Conservation (phyloP, 129 eudicot species). For the Ambrosia trifida region DNA sequence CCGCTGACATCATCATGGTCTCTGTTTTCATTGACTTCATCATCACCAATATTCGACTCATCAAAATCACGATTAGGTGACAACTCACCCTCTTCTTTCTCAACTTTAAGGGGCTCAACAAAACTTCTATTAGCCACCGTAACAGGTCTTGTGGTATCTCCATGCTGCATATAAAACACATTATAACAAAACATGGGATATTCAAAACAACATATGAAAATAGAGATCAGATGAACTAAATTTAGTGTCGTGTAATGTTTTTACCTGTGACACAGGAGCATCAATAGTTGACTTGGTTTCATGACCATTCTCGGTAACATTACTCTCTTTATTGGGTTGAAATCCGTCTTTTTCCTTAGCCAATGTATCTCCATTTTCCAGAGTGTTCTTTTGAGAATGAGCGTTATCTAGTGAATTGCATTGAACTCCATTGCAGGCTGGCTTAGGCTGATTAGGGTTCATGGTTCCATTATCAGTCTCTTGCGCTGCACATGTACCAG, state of each 20-base stretch:
- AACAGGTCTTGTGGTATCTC: slow-evolving; percentile 50
- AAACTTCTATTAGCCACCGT: slow-evolving; percentile 43
- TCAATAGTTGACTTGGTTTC: slow-evolving; percentile 47
- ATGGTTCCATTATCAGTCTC: slow-evolving; percentile 48
- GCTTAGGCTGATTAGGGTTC: slow-evolving; percentile 42
- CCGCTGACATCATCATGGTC: slow-evolving; percentile 64
- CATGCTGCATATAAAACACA: slow-evolving; percentile 43
- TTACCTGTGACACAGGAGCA: slow-evolving; percentile 52
- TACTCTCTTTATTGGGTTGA: slow-evolving; percentile 32
- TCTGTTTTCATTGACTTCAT: slow-evolving; percentile 46
- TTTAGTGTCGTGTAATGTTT: slow-evolving; percentile 4
- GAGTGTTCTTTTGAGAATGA: slow-evolving; percentile 34
- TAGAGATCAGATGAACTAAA: neutral
- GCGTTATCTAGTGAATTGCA: slow-evolving; percentile 33
- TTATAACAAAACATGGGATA: neutral
- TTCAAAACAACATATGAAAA: neutral
- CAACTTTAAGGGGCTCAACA: slow-evolving; percentile 56
- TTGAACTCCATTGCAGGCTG: slow-evolving; percentile 54
- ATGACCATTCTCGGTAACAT: slow-evolving; percentile 47
- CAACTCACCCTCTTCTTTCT: slow-evolving; percentile 97
- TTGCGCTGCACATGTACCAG: slow-evolving; percentile 3
- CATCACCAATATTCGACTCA: slow-evolving; percentile 66
- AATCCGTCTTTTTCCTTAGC: slow-evolving; percentile 42
- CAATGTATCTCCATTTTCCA: slow-evolving; percentile 42
- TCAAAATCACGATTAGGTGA: slow-evolving; percentile 86